Base-by-base conservation (phyloP, 139 green algal species). In the Micromonas pusilla region DNA sequence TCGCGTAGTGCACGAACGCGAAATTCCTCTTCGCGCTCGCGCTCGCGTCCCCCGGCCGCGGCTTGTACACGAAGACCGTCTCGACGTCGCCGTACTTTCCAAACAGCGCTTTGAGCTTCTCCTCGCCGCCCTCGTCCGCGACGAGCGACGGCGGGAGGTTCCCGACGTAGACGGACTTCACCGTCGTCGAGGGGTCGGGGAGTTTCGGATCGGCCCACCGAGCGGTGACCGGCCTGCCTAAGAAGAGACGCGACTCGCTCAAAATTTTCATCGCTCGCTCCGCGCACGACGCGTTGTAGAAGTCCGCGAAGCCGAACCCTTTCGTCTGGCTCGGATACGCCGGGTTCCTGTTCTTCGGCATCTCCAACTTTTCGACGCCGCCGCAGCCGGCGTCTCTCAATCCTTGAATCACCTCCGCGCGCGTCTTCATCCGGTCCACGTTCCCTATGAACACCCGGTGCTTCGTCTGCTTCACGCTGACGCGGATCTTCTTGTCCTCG, bases 391-490 rank as follows among this genome's bases (percentile, higher is more conserved):
- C 66, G 31, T 34, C 20, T 34, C 52, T 28, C 31, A 30, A 16
- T 34, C 53, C 66, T 25, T 23, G n/a, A 13, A 72, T 25, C 19
- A 52, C 28, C 30, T 72, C 66, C 33, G 25, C 66, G 3, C 66
- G 31, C 30, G 66, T 72, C 66, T 32, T 34, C 25, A 37, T 23
- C 66, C 9, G 28, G 25, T 19, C 13, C 1, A 72, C 19, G 33
- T 34, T 34, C 25, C 31, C 33, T 19, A 72, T 30, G 2, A 52
- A 52, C 1, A 72, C 13, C 31, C 31, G 30, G 30, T 52, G 19
- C 31, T 72, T 72, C n/a, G n/a, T 72, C 66, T 32, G 66, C 33
- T 72, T 72, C 31, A 72, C 33, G 2, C 30, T 72, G 2, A 34
- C 66, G 13, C 66, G 25, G 32, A 72, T 72, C 33, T 72, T 72